Percentiles rank a stretch among this genome's conserved stretches.
phyloP scores from a whole-genome alignment of 2,329 filamentous ascomycete species.

The Emergomyces orientalis region DNA sequence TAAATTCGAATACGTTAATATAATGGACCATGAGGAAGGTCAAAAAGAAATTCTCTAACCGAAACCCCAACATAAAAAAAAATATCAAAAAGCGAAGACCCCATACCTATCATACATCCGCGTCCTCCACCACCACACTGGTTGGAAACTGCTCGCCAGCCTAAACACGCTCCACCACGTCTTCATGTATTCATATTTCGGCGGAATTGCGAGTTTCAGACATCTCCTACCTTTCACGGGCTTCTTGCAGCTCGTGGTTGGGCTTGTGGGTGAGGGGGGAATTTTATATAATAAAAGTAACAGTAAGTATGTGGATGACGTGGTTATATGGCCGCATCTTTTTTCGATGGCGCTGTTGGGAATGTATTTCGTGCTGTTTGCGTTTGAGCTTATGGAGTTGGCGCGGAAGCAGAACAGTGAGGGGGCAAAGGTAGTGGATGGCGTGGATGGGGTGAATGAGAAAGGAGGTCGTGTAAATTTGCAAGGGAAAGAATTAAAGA shows the following conservation, averaged over 20 bases:
- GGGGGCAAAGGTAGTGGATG: background rate
- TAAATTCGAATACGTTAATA: background rate
- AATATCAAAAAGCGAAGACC: conserved; percentile 9
- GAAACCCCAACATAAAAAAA: background rate
- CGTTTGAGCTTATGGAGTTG: background rate
- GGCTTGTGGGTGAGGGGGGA: conserved; percentile 16
- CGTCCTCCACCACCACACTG: conserved; percentile 17
- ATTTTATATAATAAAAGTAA: background rate
- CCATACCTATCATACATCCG: conserved; percentile 25
- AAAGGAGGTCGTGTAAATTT: background rate
- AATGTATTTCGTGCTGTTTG: conserved; percentile 7
- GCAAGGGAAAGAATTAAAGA: background rate
- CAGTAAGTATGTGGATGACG: background rate
- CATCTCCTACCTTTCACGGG: conserved; percentile 19
- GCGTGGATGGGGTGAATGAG: background rate
- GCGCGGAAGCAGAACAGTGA: background rate
- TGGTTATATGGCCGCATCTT: conserved; percentile 1
- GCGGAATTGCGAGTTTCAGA: conserved; percentile 16
- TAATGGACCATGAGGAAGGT: background rate
- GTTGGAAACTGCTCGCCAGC: conserved; percentile 23
- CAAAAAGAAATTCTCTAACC: background rate
- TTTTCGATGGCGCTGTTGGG: background rate
- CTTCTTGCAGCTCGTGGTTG: conserved; percentile 16
- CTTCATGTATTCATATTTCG: conserved; percentile 28
- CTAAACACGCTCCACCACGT: conserved; percentile 24